A percentile compares a stretch with the other conserved stretches of the same genome.
Conservation (phyloP, 306 rosid genomes). For the Sechiopsis laciniata region DNA sequence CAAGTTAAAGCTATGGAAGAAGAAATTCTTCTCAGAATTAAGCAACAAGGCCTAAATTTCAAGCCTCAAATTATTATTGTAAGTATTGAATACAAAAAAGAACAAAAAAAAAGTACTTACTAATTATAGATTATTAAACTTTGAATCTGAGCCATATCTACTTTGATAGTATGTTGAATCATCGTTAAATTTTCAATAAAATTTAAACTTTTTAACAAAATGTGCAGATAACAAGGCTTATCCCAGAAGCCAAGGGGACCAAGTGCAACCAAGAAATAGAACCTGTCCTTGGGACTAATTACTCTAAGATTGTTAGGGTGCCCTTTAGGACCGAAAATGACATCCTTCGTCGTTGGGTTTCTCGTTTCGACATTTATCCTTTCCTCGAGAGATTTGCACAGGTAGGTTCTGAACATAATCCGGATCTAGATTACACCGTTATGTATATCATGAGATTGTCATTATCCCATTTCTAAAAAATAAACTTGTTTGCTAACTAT, state of each 20-base stretch:
- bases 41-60: conserved; percentile 63
- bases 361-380: conserved; percentile 88
- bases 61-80: conserved; percentile 89
- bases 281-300: conserved; percentile 57
- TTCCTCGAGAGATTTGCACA: conserved; percentile 74
- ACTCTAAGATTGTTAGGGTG: conserved; percentile 75
- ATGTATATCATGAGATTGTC: too few relatives aligned
- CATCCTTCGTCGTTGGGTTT: conserved; percentile 63
- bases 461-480: too few relatives aligned
- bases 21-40: conserved; percentile 61
- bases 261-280: conserved; percentile 78
- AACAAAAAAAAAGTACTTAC: background rate
- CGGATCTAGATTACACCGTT: background rate
- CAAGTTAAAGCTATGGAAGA: conserved; percentile 86
- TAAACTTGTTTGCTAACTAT: too few relatives aligned
- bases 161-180: background rate
- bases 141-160: background rate
- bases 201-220: background rate
- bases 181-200: background rate
- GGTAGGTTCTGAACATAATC: conserved; percentile 33
- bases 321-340: conserved; percentile 67
- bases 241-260: conserved; percentile 83
- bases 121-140: background rate
- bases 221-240: conserved; percentile 66
- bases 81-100: conserved; percentile 26